Percentiles rank a stretch among this genome's conserved stretches.
Conservation (phyloP, 73 alveolate genomes). For the Paramecium sonneborni region DNA sequence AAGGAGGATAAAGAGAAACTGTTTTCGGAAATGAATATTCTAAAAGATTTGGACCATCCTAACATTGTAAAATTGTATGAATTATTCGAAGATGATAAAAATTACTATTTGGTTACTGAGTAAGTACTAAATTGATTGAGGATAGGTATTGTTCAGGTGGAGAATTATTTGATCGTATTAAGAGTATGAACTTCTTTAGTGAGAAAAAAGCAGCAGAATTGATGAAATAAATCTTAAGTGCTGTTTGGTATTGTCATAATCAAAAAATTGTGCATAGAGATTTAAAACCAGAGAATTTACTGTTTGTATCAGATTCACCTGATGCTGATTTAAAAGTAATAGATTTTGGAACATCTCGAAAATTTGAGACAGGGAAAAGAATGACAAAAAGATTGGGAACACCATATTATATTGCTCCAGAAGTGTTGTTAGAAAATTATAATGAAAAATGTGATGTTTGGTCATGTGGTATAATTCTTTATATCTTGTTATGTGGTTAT, state of each 20-base stretch:
- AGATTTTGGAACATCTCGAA: slow-evolving; percentile 89
- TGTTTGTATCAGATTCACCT: slow-evolving; percentile 75
- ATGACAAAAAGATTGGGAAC: slow-evolving; percentile 92
- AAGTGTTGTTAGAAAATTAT: slow-evolving; percentile 63
- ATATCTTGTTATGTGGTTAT: slow-evolving; percentile 67
- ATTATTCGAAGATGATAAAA: slow-evolving; percentile 80
- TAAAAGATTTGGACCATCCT: slow-evolving; percentile 90
- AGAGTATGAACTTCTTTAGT: slow-evolving; percentile 72
- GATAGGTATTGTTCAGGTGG: slow-evolving; percentile 87
- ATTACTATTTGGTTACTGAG: slow-evolving; percentile 87
- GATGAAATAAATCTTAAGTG: slow-evolving; percentile 82
- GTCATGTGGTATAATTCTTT: slow-evolving; percentile 65
- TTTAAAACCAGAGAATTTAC: slow-evolving; percentile 92
- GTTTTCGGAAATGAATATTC: slow-evolving; percentile 80
- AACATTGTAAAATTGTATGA: slow-evolving; percentile 88
- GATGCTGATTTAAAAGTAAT: slow-evolving; percentile 82
- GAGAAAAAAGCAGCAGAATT: slow-evolving; percentile 88
- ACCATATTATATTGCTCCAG: slow-evolving; percentile 70
- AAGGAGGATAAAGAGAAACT: slow-evolving; percentile 66
- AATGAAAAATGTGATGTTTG: slow-evolving; percentile 69
- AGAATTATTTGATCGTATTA: slow-evolving; percentile 82
- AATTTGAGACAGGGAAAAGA: slow-evolving; percentile 71
- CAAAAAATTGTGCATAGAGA: slow-evolving; percentile 93
- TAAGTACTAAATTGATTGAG: slow-evolving; percentile 8
- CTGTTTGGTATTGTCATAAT: slow-evolving; percentile 89